phyloP scores from a whole-genome alignment of 441 rosid genomes.

The Hura crepitans region DNA sequence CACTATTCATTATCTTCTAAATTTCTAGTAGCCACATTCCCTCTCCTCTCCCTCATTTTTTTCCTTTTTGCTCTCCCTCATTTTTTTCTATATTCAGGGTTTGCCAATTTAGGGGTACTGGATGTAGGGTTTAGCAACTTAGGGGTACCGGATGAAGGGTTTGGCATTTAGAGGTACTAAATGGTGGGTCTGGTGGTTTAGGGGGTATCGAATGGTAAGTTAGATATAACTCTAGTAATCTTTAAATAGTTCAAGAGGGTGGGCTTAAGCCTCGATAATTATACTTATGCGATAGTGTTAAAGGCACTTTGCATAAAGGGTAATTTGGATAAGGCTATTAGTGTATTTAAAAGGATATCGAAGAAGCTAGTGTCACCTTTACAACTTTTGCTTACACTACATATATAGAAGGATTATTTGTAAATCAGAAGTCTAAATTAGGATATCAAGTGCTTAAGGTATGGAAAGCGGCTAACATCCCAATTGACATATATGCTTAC shows the following conservation, averaged over 20 bases:
- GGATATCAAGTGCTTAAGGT: conserved; percentile 40
- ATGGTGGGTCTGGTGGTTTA: too few species aligned
- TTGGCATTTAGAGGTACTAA: too few species aligned
- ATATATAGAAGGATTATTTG: conserved; percentile 64
- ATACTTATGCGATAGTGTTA: conserved; percentile 51
- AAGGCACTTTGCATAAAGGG: conserved; percentile 61
- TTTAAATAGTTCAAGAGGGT: conserved; percentile 45
- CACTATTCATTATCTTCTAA: too few species aligned
- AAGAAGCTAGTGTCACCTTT: conserved; percentile 36
- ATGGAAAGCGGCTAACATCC: conserved; percentile 26
- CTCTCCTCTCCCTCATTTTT: too few species aligned
- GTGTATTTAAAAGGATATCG: conserved; percentile 46
- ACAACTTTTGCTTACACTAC: conserved; percentile 45
- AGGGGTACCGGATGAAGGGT: too few species aligned
- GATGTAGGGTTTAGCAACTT: too few species aligned
- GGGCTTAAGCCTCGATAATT: conserved; percentile 47
- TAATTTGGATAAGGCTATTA: conserved; percentile 38
- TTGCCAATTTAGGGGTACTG: too few species aligned
- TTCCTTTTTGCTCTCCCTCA: too few species aligned
- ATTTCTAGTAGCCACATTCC: too few species aligned
- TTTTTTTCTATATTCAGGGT: too few species aligned
- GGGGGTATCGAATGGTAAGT: conserved; percentile 34
- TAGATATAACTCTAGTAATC: conserved; percentile 41
- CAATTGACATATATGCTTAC: conserved; percentile 38
- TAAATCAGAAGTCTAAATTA: conserved; percentile 30